These are phyloP conservation scores for Rhynchosporium agropyri DNA, from an alignment of 2,329 filamentous ascomycete species.

Conservation along the genomic window DNA sequence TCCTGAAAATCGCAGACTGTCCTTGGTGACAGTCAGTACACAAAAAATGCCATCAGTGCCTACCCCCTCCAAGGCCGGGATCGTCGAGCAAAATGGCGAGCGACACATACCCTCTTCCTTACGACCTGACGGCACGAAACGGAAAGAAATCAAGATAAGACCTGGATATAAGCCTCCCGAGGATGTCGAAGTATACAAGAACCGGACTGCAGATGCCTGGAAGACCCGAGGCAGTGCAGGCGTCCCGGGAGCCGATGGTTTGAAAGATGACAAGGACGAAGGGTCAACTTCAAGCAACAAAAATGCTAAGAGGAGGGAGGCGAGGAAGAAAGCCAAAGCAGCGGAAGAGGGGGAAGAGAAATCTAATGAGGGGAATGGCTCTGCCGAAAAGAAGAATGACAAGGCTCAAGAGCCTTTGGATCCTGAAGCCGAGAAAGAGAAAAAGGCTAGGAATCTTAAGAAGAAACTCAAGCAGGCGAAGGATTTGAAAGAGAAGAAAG, in stretches of 20 bases:
- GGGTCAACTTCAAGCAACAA: conserved; percentile 67
- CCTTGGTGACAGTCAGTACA: background rate
- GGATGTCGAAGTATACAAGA: conserved; percentile 95
- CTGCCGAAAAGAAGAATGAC: conserved; percentile 32
- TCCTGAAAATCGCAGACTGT: conserved; percentile 6
- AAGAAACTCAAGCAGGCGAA: conserved; percentile 96
- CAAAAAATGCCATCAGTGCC: conserved; percentile 45
- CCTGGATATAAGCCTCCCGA: conserved; percentile 94
- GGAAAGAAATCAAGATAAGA: conserved; percentile 90
- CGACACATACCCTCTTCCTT: conserved; percentile 87
- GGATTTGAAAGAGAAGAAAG: conserved; percentile 89
- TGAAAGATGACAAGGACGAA: conserved; percentile 52
- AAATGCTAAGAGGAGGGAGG: conserved; percentile 79
- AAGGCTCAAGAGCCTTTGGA: conserved; percentile 55
- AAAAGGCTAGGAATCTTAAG: conserved; percentile 86
- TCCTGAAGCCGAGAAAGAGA: conserved; percentile 79
- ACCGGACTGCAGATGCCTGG: conserved; percentile 82
- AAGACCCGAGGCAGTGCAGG: conserved; percentile 72
- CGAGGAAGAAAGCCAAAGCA: conserved; percentile 60
- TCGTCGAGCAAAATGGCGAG: conserved; percentile 75
- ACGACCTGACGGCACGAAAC: conserved; percentile 85
- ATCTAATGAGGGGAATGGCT: conserved; percentile 45
- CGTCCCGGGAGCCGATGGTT: conserved; percentile 72
- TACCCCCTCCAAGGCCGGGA: conserved; percentile 65
- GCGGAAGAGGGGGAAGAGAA: conserved; percentile 43